phyloP scores from a whole-genome alignment of 768 basidiomycete species.

The Tulasnella sp. region DNA sequence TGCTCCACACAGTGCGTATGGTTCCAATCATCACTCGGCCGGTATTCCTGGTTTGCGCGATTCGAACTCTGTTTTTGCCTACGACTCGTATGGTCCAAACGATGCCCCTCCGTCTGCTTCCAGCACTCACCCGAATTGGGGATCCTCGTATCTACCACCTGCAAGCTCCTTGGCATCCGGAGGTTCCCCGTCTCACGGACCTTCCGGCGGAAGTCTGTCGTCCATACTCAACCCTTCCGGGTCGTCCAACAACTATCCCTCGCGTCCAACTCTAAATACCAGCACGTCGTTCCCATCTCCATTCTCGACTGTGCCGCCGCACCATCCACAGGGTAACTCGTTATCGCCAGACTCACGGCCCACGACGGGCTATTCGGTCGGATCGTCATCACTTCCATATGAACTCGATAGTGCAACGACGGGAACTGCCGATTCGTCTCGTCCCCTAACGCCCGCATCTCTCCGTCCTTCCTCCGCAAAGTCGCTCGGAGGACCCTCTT shows the following conservation, averaged over 20 bases:
- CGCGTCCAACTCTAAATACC: conserved; percentile 31
- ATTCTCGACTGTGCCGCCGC: conserved; percentile 58
- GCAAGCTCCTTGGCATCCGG: conserved; percentile 41
- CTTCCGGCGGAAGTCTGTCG: conserved; percentile 44
- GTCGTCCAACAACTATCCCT: conserved; percentile 35
- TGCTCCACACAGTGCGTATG: neutral
- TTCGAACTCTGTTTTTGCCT: neutral
- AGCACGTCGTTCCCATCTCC: conserved; percentile 60
- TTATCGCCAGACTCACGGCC: conserved; percentile 72
- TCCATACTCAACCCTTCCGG: conserved; percentile 59
- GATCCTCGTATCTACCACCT: conserved; percentile 25
- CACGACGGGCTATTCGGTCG: conserved; percentile 71
- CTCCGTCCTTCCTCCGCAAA: conserved; percentile 11
- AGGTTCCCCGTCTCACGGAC: conserved; percentile 33
- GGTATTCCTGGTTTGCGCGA: neutral
- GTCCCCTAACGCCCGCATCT: neutral
- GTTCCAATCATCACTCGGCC: conserved; percentile 1
- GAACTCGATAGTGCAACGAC: conserved; percentile 32
- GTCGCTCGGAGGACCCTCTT: conserved; percentile 3
- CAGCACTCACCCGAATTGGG: conserved; percentile 23
- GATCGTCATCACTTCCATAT: conserved; percentile 39
- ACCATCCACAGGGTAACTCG: conserved; percentile 26
- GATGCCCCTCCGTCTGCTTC: neutral
- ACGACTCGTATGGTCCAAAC: neutral
- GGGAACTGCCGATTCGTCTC: neutral